Evolutionary conservation across 306 rosid genomes (phyloP).

Genomic region (Quercus glauca): DNA sequence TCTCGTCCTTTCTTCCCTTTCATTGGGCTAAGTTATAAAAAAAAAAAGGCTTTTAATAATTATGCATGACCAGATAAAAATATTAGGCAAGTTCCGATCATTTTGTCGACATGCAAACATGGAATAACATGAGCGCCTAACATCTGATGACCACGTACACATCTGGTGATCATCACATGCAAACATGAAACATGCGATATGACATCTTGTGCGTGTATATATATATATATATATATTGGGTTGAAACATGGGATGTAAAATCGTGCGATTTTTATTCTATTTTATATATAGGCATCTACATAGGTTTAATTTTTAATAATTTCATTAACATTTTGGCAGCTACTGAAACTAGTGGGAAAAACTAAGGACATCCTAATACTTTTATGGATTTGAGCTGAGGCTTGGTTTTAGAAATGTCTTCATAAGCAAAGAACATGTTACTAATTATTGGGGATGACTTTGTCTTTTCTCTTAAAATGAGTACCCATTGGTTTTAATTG

Average conservation of each 20-base stretch:
- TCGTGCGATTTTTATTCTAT: too few relatives aligned
- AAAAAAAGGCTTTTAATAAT: background rate
- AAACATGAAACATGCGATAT: background rate
- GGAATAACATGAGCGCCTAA: background rate
- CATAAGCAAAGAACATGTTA: background rate
- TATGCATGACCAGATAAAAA: background rate
- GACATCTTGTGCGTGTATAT: background rate
- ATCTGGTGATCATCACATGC: conserved; percentile 1
- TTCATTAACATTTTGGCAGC: too few relatives aligned
- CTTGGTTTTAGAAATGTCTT: background rate
- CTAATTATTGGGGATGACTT: background rate
- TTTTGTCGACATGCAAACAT: background rate
- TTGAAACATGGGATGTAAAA: background rate
- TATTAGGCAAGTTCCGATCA: background rate
- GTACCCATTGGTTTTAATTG: background rate
- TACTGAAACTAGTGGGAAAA: background rate
- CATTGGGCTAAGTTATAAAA: too few relatives aligned
- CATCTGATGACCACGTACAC: background rate
- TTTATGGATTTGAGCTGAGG: background rate
- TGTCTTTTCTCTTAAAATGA: background rate
- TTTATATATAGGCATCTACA: too few relatives aligned
- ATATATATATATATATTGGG: background rate
- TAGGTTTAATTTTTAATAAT: too few relatives aligned
- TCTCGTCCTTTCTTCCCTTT: background rate
- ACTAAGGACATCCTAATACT: background rate